Evolutionary conservation across 2,329 filamentous ascomycete species (phyloP).

Genomic region (Venturia effusa): DNA sequence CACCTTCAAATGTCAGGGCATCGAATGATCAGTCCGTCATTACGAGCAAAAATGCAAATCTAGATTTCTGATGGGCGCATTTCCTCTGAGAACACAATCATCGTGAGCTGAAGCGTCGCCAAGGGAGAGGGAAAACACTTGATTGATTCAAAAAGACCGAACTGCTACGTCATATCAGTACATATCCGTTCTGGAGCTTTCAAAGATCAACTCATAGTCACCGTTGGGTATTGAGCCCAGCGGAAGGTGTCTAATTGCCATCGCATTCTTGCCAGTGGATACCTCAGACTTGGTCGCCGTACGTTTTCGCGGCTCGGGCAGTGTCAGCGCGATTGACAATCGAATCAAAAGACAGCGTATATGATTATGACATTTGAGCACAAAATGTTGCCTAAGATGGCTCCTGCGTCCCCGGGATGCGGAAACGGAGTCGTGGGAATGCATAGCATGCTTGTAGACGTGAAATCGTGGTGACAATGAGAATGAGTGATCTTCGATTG

Average conservation of each 20-base stretch:
- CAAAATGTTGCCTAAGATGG: not conserved
- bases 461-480: not conserved
- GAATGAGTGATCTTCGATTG: not conserved
- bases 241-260: not conserved
- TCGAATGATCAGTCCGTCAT: not conserved
- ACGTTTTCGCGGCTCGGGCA: not conserved
- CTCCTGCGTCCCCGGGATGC: not conserved
- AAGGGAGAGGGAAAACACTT: not conserved
- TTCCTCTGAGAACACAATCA: not conserved
- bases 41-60: not conserved
- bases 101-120: not conserved
- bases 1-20: not conserved
- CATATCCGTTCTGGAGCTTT: not conserved
- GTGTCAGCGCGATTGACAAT: not conserved
- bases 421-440: not conserved
- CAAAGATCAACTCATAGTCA: not conserved
- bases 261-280: not conserved
- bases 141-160: not conserved
- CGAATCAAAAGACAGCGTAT: not conserved
- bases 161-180: not conserved
- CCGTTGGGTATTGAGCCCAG: not conserved
- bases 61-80: not conserved
- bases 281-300: not conserved
- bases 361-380: not conserved
- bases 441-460: not conserved